Percentiles rank a stretch among this genome's conserved stretches.
Conservation (phyloP, 371 early-diverging fungal genomes). For the Coemansia sp. region DNA sequence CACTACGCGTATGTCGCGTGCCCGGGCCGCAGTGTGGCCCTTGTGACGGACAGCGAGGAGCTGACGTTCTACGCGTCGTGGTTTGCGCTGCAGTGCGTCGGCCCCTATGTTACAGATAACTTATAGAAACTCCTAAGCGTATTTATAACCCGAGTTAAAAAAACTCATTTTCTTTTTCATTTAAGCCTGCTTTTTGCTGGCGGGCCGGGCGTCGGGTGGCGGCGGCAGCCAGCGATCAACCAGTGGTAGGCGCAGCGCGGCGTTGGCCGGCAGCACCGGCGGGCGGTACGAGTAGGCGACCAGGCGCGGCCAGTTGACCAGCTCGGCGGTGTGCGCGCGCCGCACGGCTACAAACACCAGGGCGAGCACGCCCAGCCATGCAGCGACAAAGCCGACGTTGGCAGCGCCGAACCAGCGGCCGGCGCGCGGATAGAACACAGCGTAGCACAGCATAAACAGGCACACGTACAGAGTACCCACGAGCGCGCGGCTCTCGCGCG, state of each 20-base stretch:
- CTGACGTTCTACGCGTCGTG: slow-evolving; percentile 37
- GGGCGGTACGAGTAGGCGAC: slow-evolving; percentile 42
- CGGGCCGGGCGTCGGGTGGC: slow-evolving; percentile 26
- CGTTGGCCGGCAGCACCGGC: slow-evolving; percentile 28
- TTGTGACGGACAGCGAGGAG: slow-evolving; percentile 32
- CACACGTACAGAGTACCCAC: slow-evolving; percentile 38
- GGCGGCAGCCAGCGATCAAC: slow-evolving; percentile 35
- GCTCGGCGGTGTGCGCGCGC: slow-evolving; percentile 43
- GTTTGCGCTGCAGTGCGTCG: slow-evolving; percentile 24
- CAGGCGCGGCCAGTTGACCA: slow-evolving; percentile 52
- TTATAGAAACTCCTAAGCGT: too few relatives aligned
- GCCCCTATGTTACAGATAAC: too few relatives aligned
- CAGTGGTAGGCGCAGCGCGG: slow-evolving; percentile 34
- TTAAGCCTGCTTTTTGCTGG: slow-evolving; percentile 38
- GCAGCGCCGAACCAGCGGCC: slow-evolving; percentile 37
- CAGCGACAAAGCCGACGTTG: slow-evolving; percentile 32
- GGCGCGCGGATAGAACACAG: slow-evolving; percentile 47
- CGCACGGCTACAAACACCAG: slow-evolving; percentile 36
- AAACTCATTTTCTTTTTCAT: background rate
- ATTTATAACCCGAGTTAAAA: too few relatives aligned
- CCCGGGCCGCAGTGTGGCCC: slow-evolving; percentile 3
- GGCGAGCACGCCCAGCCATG: slow-evolving; percentile 34
- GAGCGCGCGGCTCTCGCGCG: slow-evolving; percentile 38
- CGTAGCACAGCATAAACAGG: slow-evolving; percentile 45
- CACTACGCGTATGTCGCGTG: slow-evolving; percentile 3